These are phyloP conservation scores for Xylaria digitata DNA, from an alignment of 2,329 filamentous ascomycete species.

Conservation along the genomic window DNA sequence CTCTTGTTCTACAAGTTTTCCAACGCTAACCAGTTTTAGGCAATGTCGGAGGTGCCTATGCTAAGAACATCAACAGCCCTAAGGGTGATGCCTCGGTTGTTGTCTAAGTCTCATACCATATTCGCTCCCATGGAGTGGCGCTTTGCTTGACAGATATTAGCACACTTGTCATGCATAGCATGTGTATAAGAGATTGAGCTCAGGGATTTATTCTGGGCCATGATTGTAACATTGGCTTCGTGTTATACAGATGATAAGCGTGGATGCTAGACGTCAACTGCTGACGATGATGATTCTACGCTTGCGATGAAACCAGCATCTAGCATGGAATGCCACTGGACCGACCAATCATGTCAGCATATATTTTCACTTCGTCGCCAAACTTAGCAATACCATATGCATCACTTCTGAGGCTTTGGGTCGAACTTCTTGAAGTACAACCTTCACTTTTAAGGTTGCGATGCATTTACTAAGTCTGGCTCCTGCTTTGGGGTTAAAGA, in stretches of 20 bases:
- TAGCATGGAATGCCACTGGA: constrained; percentile 30
- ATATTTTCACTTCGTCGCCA: constrained; percentile 46
- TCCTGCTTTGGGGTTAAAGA: constrained; percentile 40
- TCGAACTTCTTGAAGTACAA: constrained; percentile 35
- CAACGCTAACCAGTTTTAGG: constrained; percentile 51
- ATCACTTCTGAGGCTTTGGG: constrained; percentile 32
- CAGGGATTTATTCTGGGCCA: constrained; percentile 22
- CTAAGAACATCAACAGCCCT: constrained; percentile 60
- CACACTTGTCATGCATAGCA: constrained; percentile 35
- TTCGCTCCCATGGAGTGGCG: constrained; percentile 15
- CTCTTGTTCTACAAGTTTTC: neutral
- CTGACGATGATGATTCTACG: constrained; percentile 41
- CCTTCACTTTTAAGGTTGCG: constrained; percentile 17
- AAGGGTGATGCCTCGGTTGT: constrained; percentile 50
- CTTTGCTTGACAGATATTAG: constrained; percentile 29
- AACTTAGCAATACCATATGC: constrained; percentile 36
- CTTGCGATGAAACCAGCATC: constrained; percentile 31
- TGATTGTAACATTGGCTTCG: constrained; percentile 24
- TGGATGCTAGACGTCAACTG: constrained; percentile 32
- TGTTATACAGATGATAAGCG: constrained; percentile 29
- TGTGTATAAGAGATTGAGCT: constrained; percentile 36
- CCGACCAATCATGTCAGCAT: constrained; percentile 31
- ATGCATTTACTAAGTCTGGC: constrained; percentile 40
- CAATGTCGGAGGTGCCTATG: constrained; percentile 65
- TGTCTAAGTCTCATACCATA: constrained; percentile 36